A percentile compares a stretch with the other conserved stretches of the same genome.
Conservation (phyloP, 192 early-diverging fungal genomes). For the Phlyctochytrium planicorne region DNA sequence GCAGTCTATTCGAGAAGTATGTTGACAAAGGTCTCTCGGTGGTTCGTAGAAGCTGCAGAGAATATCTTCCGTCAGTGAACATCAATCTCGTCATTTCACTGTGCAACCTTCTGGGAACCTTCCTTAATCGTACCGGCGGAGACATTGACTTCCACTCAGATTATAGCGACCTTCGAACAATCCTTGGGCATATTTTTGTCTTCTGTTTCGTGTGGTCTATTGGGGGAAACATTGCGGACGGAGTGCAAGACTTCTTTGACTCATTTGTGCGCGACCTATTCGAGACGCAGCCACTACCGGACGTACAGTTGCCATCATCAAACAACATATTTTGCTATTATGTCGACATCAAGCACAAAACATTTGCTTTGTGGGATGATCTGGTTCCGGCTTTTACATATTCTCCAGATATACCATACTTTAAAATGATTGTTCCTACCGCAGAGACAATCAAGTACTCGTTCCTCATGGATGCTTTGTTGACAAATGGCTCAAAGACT, state of each 20-base stretch:
- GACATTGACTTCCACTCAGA: slow-evolving; percentile 42
- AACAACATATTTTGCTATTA: slow-evolving; percentile 57
- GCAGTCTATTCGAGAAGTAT: slow-evolving; percentile 38
- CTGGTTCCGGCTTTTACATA: slow-evolving; percentile 57
- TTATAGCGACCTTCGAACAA: slow-evolving; percentile 39
- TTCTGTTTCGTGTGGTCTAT: slow-evolving; percentile 61
- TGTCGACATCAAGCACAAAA: slow-evolving; percentile 48
- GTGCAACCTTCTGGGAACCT: slow-evolving; percentile 51
- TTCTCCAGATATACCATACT: slow-evolving; percentile 52
- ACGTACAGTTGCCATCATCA: slow-evolving; percentile 47
- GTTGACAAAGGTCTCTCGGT: slow-evolving; percentile 52
- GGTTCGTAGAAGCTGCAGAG: slow-evolving; percentile 49
- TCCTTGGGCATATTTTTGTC: slow-evolving; percentile 52
- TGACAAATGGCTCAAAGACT: slow-evolving; percentile 44
- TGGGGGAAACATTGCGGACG: slow-evolving; percentile 60
- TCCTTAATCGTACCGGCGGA: slow-evolving; percentile 29
- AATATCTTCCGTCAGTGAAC: slow-evolving; percentile 55
- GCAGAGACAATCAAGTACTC: slow-evolving; percentile 57
- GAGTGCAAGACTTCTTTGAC: slow-evolving; percentile 57
- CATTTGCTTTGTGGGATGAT: slow-evolving; percentile 57
- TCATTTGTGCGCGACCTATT: slow-evolving; percentile 52
- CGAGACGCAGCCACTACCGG: slow-evolving; percentile 41
- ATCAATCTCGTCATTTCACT: slow-evolving; percentile 52
- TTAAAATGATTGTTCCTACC: slow-evolving; percentile 65
- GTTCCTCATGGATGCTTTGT: slow-evolving; percentile 50